phyloP scores from a whole-genome alignment of 768 basidiomycete species.

The Dictyophora rubrovolvata region DNA sequence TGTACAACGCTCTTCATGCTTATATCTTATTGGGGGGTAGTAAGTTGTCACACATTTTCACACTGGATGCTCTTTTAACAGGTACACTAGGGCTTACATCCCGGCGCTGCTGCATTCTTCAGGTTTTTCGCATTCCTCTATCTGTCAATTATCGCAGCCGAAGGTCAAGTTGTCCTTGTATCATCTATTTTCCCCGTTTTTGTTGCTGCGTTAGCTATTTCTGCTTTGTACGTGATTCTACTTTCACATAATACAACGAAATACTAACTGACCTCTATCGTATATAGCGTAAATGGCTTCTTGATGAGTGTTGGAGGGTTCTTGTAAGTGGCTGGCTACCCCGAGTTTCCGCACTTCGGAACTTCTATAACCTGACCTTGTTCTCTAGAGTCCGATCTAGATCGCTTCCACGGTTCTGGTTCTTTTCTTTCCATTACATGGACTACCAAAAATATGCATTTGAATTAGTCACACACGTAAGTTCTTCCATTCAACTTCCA shows the following conservation, averaged over 20 bases:
- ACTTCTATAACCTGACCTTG: not conserved
- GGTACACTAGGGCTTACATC: constrained; percentile 34
- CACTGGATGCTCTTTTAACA: constrained; percentile 10
- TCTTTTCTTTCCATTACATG: constrained; percentile 45
- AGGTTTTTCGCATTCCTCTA: constrained; percentile 44
- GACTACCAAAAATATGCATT: constrained; percentile 36
- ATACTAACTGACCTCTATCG: not conserved
- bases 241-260: not conserved
- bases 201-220: constrained; percentile 46
- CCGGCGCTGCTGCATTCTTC: constrained; percentile 40
- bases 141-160: constrained; percentile 42
- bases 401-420: constrained; percentile 50
- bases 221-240: constrained; percentile 38
- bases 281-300: constrained; percentile 23
- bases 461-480: not conserved
- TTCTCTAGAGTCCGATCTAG: constrained; percentile 31
- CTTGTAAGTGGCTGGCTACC: constrained; percentile 17
- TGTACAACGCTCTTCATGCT: constrained; percentile 39
- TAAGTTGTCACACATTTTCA: not conserved
- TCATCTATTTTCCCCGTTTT: constrained; percentile 46
- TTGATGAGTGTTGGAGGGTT: constrained; percentile 36
- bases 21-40: constrained; percentile 22
- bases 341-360: not conserved
- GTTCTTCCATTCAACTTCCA: constrained; percentile 18
- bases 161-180: constrained; percentile 39